Percentiles rank a stretch among this genome's conserved stretches.
Conservation (phyloP, 2,329 filamentous ascomycete genomes). For the Graphilbum fragrans region DNA sequence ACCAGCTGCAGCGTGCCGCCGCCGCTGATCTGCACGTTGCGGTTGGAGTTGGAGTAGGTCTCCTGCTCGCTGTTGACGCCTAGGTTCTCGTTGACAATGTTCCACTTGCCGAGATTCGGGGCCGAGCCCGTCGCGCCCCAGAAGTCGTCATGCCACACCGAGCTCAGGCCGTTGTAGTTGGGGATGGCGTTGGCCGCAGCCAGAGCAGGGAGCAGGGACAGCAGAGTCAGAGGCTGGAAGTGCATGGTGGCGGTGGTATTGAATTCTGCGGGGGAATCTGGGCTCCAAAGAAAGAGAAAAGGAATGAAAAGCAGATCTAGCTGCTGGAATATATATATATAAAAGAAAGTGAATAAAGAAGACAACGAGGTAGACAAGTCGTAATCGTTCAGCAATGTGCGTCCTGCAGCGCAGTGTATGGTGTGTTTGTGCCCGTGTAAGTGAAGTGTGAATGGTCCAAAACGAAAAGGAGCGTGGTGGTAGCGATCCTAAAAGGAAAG, state of each 20-base stretch:
- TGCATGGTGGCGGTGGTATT: conserved; percentile 2
- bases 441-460: too few relatives aligned
- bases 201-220: conserved; percentile 13
- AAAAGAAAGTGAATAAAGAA: too few relatives aligned
- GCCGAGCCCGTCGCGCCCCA: conserved; percentile 20
- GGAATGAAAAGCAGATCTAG: neutral
- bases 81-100: conserved; percentile 39
- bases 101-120: conserved; percentile 27
- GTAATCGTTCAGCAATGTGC: neutral
- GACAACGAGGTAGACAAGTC: neutral
- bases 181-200: conserved; percentile 25
- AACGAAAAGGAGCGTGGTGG: too few relatives aligned
- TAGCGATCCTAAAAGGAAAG: too few relatives aligned
- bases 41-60: conserved; percentile 30
- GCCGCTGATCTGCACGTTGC: conserved; percentile 39
- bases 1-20: conserved; percentile 37
- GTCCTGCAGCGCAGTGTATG: too few relatives aligned
- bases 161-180: conserved; percentile 23
- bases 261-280: neutral
- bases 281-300: neutral
- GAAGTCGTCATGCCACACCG: conserved; percentile 32
- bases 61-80: conserved; percentile 48
- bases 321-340: neutral
- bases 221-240: conserved; percentile 14
- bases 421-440: too few relatives aligned